Conservation (phyloP, 2,329 filamentous ascomycete genomes). For the Aureobasidium sp. region DNA sequence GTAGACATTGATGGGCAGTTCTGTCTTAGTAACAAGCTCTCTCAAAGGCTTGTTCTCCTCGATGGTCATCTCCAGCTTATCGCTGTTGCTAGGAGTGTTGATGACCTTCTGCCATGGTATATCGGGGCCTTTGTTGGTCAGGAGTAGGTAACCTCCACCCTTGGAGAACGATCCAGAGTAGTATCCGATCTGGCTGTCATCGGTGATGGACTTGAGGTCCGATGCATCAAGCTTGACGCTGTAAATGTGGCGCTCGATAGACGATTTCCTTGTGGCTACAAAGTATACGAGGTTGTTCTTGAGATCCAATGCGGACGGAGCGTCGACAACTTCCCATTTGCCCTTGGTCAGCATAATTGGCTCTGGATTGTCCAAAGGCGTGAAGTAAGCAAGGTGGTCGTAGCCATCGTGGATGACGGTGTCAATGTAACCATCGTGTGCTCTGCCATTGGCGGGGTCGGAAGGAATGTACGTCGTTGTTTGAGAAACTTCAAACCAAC, state of each 20-base stretch:
- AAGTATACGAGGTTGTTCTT: conserved; percentile 87
- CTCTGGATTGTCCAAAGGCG: conserved; percentile 72
- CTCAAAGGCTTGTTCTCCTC: conserved; percentile 70
- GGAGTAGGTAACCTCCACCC: conserved; percentile 71
- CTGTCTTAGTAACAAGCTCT: conserved; percentile 62
- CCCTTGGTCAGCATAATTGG: conserved; percentile 82
- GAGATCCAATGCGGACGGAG: conserved; percentile 76
- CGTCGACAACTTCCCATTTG: conserved; percentile 82
- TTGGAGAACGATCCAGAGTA: conserved; percentile 79
- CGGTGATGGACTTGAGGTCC: conserved; percentile 62
- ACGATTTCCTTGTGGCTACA: conserved; percentile 73
- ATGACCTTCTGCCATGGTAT: conserved; percentile 89
- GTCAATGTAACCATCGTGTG: conserved; percentile 86
- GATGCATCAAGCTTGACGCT: conserved; percentile 75
- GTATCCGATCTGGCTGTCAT: conserved; percentile 65
- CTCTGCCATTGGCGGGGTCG: conserved; percentile 59
- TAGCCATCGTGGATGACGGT: conserved; percentile 77
- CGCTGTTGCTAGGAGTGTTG: conserved; percentile 63
- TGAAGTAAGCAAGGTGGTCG: conserved; percentile 90
- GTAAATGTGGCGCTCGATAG: conserved; percentile 87
- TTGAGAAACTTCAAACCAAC: conserved; percentile 94
- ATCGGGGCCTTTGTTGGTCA: conserved; percentile 73
- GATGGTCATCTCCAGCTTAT: conserved; percentile 59
- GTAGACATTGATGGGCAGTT: conserved; percentile 75
- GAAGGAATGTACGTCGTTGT: conserved; percentile 79